Evolutionary conservation across 2,329 filamentous ascomycete genomes (phyloP).

Genomic region (Colletotrichum sp.): DNA sequence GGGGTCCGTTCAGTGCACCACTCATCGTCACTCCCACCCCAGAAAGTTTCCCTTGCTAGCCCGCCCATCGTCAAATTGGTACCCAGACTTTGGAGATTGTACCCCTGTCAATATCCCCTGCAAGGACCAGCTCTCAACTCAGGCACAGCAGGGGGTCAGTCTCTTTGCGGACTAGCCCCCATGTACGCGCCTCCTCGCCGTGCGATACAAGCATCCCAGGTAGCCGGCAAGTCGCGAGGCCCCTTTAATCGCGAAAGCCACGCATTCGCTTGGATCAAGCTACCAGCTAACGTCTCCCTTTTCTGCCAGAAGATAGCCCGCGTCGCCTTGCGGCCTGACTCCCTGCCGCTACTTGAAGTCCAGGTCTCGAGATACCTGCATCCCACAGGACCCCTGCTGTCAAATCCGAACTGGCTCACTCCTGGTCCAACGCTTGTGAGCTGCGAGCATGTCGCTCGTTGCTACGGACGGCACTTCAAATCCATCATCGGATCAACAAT

Average conservation of each 20-base stretch:
- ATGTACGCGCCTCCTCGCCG: not conserved
- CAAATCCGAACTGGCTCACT: not conserved
- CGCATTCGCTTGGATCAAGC: not conserved
- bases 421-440: not conserved
- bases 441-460: not conserved
- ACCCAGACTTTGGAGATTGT: constrained; percentile 10
- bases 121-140: constrained; percentile 1
- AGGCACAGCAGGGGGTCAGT: not conserved
- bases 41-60: constrained; percentile 10
- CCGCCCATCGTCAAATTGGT: constrained; percentile 14
- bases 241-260: constrained; percentile 1
- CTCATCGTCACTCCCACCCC: not conserved
- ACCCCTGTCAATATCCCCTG: constrained; percentile 9
- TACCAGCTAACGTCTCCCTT: not conserved
- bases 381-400: constrained; percentile 1
- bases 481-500: not conserved
- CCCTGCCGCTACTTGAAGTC: not conserved
- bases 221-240: constrained; percentile 2
- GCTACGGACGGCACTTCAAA: constrained; percentile 2
- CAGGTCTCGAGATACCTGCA: not conserved
- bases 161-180: not conserved
- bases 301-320: not conserved
- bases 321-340: constrained; percentile 1
- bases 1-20: not conserved
- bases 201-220: constrained; percentile 4